Conservation (phyloP, 1,284 basidiomycete species). For the Tilletia setariae region DNA sequence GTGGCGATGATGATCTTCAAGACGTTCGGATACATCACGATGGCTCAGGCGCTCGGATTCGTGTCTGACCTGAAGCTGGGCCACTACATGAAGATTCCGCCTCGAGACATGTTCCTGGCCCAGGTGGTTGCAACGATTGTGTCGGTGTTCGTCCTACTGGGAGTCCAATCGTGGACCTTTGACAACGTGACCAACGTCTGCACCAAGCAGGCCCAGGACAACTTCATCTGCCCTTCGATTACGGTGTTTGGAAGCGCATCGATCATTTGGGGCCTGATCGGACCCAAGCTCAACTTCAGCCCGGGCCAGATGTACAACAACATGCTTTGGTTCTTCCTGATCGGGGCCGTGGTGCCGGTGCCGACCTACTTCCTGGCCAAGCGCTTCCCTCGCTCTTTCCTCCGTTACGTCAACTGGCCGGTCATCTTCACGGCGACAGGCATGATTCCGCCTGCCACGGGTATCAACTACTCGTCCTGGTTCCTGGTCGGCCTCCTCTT, state of each 20-base stretch:
- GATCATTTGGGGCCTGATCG: constrained; percentile 22
- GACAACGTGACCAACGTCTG: constrained; percentile 11
- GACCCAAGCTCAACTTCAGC: constrained; percentile 9
- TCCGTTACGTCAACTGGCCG: constrained; percentile 17
- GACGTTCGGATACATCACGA: constrained; percentile 60
- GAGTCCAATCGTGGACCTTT: constrained; percentile 15
- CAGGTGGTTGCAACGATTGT: constrained; percentile 25
- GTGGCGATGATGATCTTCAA: constrained; percentile 55
- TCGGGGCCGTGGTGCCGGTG: constrained; percentile 13
- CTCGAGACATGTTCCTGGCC: constrained; percentile 44
- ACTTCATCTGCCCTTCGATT: constrained; percentile 10
- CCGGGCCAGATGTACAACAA: neutral
- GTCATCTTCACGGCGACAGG: constrained; percentile 14
- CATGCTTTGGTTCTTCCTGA: constrained; percentile 4
- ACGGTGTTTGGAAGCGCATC: constrained; percentile 6
- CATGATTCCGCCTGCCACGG: constrained; percentile 10
- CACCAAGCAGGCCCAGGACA: constrained; percentile 2
- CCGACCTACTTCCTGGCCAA: constrained; percentile 16
- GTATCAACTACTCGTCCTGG: constrained; percentile 13
- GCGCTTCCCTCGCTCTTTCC: constrained; percentile 11
- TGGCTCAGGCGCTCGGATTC: constrained; percentile 30
- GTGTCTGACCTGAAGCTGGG: constrained; percentile 59
- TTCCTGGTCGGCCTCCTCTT: constrained; percentile 17
- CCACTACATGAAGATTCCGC: constrained; percentile 65
- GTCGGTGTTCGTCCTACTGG: constrained; percentile 22